Evolutionary conservation across 352 stramenopile genomes (phyloP).

Genomic region (Pythium sukuiense): DNA sequence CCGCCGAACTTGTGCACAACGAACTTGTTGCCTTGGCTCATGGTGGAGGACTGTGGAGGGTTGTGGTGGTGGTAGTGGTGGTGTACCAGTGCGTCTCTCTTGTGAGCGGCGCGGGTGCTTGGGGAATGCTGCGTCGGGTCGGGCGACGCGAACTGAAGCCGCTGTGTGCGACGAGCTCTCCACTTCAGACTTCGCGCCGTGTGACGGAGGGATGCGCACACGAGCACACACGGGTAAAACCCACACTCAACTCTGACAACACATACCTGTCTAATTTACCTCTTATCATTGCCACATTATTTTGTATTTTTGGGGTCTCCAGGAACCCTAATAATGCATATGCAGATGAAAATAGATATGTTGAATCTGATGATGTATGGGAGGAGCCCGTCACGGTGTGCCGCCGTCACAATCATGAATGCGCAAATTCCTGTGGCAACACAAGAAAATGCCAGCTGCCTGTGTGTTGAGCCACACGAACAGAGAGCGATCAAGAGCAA

Average conservation of each 20-base stretch:
- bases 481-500: background rate
- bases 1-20: conserved; percentile 98
- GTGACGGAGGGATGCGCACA: conserved; percentile 10
- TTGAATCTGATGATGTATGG: background rate
- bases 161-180: background rate
- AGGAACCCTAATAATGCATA: too few species aligned
- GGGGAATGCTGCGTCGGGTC: conserved; percentile 11
- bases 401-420: conserved; percentile 16
- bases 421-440: conserved; percentile 19
- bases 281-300: background rate
- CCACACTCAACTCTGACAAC: conserved; percentile 6
- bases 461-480: background rate
- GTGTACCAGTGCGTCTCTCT: background rate
- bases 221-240: background rate
- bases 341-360: background rate
- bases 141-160: conserved; percentile 13
- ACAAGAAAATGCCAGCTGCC: conserved; percentile 31
- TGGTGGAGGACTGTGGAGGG: background rate
- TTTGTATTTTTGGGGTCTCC: background rate
- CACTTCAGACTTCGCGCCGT: conserved; percentile 6
- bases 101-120: conserved; percentile 11
- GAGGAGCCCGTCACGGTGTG: conserved; percentile 5
- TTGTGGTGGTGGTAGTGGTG: background rate
- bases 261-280: background rate
- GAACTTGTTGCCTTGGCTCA: conserved; percentile 51